Conservation (phyloP, 768 basidiomycete species). For the Phanerochaete sordida region DNA sequence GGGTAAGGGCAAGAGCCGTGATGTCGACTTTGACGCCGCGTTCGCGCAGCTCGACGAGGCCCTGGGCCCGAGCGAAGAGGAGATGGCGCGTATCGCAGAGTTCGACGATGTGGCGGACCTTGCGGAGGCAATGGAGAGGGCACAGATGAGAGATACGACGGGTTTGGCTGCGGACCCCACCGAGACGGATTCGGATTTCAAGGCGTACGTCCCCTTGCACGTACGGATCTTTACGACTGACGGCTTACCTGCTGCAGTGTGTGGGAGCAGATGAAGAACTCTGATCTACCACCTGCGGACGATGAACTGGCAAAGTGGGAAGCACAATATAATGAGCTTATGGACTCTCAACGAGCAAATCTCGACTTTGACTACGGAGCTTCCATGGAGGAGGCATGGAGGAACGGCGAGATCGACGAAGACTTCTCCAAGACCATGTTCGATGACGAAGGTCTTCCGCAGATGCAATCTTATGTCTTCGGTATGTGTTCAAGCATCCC, state of each 20-base stretch:
- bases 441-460: slow-evolving; percentile 73
- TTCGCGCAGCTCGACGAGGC: slow-evolving; percentile 67
- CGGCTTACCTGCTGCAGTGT: slow-evolving; percentile 35
- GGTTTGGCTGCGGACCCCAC: too few species aligned
- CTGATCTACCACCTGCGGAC: slow-evolving; percentile 49
- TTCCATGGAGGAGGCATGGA: slow-evolving; percentile 64
- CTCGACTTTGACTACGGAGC: slow-evolving; percentile 57
- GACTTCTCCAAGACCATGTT: slow-evolving; percentile 38
- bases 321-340: slow-evolving; percentile 75
- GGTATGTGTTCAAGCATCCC: slow-evolving; percentile 59
- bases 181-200: slow-evolving; percentile 50
- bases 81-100: slow-evolving; percentile 52
- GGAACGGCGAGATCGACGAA: slow-evolving; percentile 36
- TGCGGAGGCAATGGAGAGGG: slow-evolving; percentile 33
- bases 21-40: slow-evolving; percentile 83
- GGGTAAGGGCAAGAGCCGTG: slow-evolving; percentile 78
- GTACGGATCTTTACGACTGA: not conserved
- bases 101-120: slow-evolving; percentile 40
- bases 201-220: slow-evolving; percentile 45
- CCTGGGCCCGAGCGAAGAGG: slow-evolving; percentile 36
- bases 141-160: too few species aligned
- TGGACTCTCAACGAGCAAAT: slow-evolving; percentile 60
- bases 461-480: slow-evolving; percentile 69
- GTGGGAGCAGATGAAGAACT: slow-evolving; percentile 60
- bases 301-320: slow-evolving; percentile 81